Base-by-base conservation (phyloP, 2,329 filamentous ascomycete species). In the Aspergillus costaricaensis region DNA sequence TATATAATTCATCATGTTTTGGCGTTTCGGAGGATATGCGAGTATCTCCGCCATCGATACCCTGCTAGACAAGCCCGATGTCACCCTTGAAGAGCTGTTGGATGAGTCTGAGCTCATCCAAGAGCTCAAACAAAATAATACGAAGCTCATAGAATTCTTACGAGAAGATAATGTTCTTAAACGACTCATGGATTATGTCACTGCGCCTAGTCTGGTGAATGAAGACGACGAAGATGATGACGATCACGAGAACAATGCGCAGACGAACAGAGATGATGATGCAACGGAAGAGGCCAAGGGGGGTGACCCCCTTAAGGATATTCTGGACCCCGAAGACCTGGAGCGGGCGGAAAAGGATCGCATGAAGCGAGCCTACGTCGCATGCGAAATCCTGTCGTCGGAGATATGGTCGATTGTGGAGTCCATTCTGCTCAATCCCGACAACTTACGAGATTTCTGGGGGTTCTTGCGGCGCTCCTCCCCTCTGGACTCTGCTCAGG, bases 21-120 rank as follows among this genome's bases (percentile, higher is more conserved):
- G 95, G 95, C 90, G 94, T 81, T 99, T 98, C 85, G 94, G 95
- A 85, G 92, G 92, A 75, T 98, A 98, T 85, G 91, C 93, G 84
- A 96, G 92, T 85, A 90, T 96, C 80, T 97, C 94, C 72, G 90
- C 93, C 74, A 92, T 99, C 79, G 95, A 98, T 80, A 92, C 89
- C 69, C 91, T 99, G 73, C 92, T 99, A 76, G 95, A 99, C 76
- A 96, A 96, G 79, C 88, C 86, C 70, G 91, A 96, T 79, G 93
- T 97, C 75, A 92, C 91, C 55, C 89, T 98, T 67, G 95, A 99
- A 79, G 94, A 98, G 76, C 84, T 99, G 62, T 87, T 99, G 65
- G 93, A 98, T 77, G 95, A 99, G 83, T 90, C 91, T 73, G 95
- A 99, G 76, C 82, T 98, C 71, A 95, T 98, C 69, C 92, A 97